Evolutionary conservation across 306 rosid species (phyloP).

Genomic region (Malus asiatica): DNA sequence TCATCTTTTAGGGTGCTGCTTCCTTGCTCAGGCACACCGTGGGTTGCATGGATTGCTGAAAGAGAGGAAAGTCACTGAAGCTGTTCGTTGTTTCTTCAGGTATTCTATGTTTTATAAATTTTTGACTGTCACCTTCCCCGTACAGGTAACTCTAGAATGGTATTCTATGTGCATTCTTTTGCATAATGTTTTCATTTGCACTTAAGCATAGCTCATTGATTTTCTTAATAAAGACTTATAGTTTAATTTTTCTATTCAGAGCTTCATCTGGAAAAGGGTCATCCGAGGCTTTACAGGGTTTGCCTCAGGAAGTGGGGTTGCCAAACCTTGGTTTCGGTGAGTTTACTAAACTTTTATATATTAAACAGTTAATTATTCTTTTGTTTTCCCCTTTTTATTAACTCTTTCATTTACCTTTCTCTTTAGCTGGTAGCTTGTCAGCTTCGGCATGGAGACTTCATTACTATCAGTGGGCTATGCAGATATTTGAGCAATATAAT

Average conservation of each 20-base stretch:
- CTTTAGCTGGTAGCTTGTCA: constrained; percentile 43
- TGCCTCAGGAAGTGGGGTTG: constrained; percentile 52
- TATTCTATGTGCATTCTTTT: background rate
- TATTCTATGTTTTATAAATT: constrained; percentile 13
- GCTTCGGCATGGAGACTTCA: constrained; percentile 68
- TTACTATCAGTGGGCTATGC: constrained; percentile 94
- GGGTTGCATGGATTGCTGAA: constrained; percentile 56
- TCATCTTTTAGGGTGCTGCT: constrained; percentile 88
- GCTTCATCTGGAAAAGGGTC: constrained; percentile 78
- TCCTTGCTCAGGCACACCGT: constrained; percentile 73
- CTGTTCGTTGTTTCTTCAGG: constrained; percentile 90
- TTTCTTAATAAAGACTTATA: background rate
- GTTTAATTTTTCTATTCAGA: constrained; percentile 41
- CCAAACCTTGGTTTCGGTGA: constrained; percentile 56
- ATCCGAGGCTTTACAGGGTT: constrained; percentile 73
- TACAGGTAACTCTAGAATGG: background rate
- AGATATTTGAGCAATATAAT: constrained; percentile 77
- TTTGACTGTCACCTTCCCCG: background rate
- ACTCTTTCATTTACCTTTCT: constrained; percentile 12
- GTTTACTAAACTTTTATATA: constrained; percentile 22
- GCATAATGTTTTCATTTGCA: background rate
- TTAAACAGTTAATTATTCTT: constrained; percentile 3
- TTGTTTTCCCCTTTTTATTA: background rate
- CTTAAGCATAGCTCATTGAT: background rate
- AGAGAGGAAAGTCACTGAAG: constrained; percentile 73